Evolutionary conservation across 2,329 filamentous ascomycete genomes (phyloP), one percentile per base, ranked within the genome.

Genomic region (Cadophora sp.): DNA sequence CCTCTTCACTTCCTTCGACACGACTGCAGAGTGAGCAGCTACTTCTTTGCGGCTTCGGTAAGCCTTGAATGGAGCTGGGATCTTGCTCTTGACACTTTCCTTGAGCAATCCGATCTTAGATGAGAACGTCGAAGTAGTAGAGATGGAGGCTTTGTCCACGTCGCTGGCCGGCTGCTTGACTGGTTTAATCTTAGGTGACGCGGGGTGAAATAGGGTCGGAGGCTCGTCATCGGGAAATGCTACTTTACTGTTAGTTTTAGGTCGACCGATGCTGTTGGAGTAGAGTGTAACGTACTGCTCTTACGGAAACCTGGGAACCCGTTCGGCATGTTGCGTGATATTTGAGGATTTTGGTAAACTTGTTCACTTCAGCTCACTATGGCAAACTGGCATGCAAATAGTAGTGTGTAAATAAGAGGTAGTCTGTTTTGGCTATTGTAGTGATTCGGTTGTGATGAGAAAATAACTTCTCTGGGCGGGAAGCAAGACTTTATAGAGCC

Each of bases 61-160:
- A 4, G 69, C 65, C 51, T 73, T 72, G 27, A 67, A 68, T 3
- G 64, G 68, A 19, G 43, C 11, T 1, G 56, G 59, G 27, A 74
- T 60, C 62, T 73, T 74, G 53, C 61, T 66, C 68, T 74, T 72
- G n/a, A 67, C 66, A 12, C 55, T 67, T 22, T 66, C 55, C 48
- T 76, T 74, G 12, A 77, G 51, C 3, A 77, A 67, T 9, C 68
- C 70, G 34, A 75, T 64, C 4, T 70, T 77, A 3, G 73, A 76
- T 4, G 70, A 64, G 67, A 74, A 73, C 51, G 73, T 75, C 11
- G 72, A 73, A 27, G 72, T 72, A 64, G 72, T 77, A 22, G 60
- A 61, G 9, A 76, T 68, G 12, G 76, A 77, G 1, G 68, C 68
- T 4, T 69, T 56, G 43, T 76, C 74, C 11, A 43, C 48, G 22